Conservation (phyloP, 768 basidiomycete genomes). For the Amanita fuliginea region DNA sequence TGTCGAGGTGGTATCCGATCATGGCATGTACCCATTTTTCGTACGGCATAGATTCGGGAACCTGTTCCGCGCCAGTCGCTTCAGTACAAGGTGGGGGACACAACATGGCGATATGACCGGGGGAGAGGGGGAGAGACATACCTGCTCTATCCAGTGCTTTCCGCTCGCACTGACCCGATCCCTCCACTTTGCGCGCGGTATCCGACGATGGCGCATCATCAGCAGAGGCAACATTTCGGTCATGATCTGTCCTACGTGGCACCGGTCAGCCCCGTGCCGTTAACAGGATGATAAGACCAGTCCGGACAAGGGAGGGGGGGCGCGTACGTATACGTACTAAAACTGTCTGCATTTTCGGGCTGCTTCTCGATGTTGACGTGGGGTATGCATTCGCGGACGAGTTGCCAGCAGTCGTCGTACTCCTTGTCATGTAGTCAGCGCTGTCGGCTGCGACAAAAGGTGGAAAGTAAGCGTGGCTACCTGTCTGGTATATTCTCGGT, state of each 20-base stretch:
- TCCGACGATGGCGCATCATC: constrained; percentile 79
- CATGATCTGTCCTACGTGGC: constrained; percentile 48
- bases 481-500: constrained; percentile 59
- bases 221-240: constrained; percentile 67
- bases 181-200: constrained; percentile 66
- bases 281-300: not conserved
- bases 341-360: constrained; percentile 48
- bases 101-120: not conserved
- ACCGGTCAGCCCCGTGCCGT: constrained; percentile 1
- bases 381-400: constrained; percentile 50
- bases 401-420: constrained; percentile 56
- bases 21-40: constrained; percentile 59
- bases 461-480: constrained; percentile 28
- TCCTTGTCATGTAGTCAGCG: constrained; percentile 26
- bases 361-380: constrained; percentile 44
- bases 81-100: not conserved
- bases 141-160: constrained; percentile 81
- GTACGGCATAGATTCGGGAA: constrained; percentile 49
- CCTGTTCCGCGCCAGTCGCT: constrained; percentile 18
- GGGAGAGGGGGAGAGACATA: constrained; percentile 14
- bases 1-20: constrained; percentile 72
- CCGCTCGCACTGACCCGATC: constrained; percentile 49
- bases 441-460: not conserved
- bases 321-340: constrained; percentile 37
- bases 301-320: not conserved